phyloP scores from a whole-genome alignment of 768 basidiomycete species.

The Xanthoconium purpureum region DNA sequence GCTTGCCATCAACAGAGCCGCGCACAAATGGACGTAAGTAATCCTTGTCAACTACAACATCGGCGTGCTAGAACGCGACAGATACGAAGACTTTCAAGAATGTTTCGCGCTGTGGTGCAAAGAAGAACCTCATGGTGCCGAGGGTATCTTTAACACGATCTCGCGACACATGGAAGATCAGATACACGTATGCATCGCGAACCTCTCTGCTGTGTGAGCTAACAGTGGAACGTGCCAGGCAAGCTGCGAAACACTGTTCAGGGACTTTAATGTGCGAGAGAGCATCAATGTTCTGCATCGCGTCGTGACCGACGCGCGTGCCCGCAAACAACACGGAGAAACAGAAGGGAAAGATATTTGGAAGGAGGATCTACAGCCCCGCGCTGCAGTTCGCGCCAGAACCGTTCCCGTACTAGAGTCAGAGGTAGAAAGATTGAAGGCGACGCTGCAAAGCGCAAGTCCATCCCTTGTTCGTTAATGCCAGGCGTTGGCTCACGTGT shows the following conservation, averaged over 20 bases:
- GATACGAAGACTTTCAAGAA: constrained; percentile 54
- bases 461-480: not conserved
- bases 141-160: constrained; percentile 61
- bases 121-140: constrained; percentile 61
- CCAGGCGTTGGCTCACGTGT: not conserved
- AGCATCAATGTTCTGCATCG: constrained; percentile 69
- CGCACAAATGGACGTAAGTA: constrained; percentile 54
- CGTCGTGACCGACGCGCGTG: constrained; percentile 63
- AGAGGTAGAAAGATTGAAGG: constrained; percentile 39
- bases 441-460: constrained; percentile 36
- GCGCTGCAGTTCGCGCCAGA: constrained; percentile 57
- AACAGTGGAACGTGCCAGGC: constrained; percentile 40
- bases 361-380: constrained; percentile 63
- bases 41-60: not conserved
- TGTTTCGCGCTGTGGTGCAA: constrained; percentile 66
- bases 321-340: constrained; percentile 45
- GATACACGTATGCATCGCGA: constrained; percentile 36
- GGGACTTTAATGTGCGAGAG: constrained; percentile 62
- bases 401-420: constrained; percentile 56
- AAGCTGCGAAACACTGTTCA: constrained; percentile 67
- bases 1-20: constrained; percentile 49
- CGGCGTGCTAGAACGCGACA: constrained; percentile 15
- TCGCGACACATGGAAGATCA: constrained; percentile 70
- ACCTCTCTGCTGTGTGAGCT: not conserved
- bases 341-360: constrained; percentile 54